A percentile compares a stretch with the other conserved stretches of the same genome.
Evolutionary conservation across 768 basidiomycete species (phyloP).

Genomic region (Suillus spraguei): DNA sequence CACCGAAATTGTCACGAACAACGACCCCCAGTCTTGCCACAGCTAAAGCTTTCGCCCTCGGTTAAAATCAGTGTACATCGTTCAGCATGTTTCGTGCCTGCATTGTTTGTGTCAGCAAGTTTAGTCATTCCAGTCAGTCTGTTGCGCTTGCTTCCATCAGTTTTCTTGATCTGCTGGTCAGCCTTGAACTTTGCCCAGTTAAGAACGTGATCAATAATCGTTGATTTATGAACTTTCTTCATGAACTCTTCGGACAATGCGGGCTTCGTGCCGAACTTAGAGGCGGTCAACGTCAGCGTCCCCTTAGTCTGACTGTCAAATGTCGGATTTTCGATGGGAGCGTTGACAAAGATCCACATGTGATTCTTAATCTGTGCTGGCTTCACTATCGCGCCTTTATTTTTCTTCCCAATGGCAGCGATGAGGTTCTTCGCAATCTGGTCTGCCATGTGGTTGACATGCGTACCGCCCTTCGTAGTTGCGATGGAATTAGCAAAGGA

Average conservation of each 20-base stretch:
- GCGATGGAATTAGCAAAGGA: constrained; percentile 98
- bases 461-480: constrained; percentile 95
- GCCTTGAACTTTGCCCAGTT: constrained; percentile 98
- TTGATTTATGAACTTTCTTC: constrained; percentile 92
- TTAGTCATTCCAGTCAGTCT: constrained; percentile 90
- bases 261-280: constrained; percentile 92
- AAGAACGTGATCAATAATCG: constrained; percentile 89
- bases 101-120: constrained; percentile 96
- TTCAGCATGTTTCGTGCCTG: constrained; percentile 78
- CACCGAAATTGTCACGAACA: constrained; percentile 95
- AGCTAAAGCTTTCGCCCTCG: constrained; percentile 97
- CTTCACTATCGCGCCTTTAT: constrained; percentile 93
- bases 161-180: constrained; percentile 94
- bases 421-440: constrained; percentile 88
- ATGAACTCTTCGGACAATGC: constrained; percentile 87
- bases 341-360: constrained; percentile 98
- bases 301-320: constrained; percentile 99
- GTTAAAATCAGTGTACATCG: constrained; percentile 95
- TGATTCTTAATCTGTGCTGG: constrained; percentile 94
- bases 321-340: constrained; percentile 94
- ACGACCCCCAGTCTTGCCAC: constrained; percentile 94
- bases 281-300: constrained; percentile 80
- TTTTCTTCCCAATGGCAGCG: constrained; percentile 89
- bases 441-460: constrained; percentile 83
- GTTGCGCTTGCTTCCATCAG: constrained; percentile 88